Percentiles rank a stretch among this genome's conserved stretches.
phyloP scores from a whole-genome alignment of 768 basidiomycete genomes.

The Asterophora lycoperdoides region DNA sequence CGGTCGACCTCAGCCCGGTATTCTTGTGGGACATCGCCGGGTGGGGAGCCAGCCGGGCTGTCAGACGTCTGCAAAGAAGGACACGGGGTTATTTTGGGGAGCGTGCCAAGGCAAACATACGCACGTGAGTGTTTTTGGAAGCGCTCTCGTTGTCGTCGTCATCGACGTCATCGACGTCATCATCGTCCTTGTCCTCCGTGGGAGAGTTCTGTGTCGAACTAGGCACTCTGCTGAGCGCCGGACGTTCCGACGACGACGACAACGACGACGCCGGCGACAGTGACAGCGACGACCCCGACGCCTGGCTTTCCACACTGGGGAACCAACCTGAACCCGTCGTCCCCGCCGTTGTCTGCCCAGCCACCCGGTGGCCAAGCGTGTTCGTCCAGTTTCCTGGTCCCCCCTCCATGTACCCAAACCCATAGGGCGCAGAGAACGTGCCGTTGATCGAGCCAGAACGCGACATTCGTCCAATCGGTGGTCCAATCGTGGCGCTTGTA shows the following conservation, averaged over 20 bases:
- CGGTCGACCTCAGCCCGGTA: conserved; percentile 80
- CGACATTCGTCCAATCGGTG: conserved; percentile 49
- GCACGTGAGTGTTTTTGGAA: conserved; percentile 17
- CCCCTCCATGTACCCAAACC: conserved; percentile 31
- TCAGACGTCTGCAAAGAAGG: conserved; percentile 24
- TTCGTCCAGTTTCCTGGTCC: conserved; percentile 24
- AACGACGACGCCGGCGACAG: conserved; percentile 19
- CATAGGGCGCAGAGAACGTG: conserved; percentile 35
- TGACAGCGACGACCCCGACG: conserved; percentile 19
- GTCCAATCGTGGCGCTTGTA: conserved; percentile 22
- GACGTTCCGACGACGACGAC: conserved; percentile 26
- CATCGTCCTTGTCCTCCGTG: conserved; percentile 46
- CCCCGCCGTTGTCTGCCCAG: conserved; percentile 6
- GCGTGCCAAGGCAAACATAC: conserved; percentile 6
- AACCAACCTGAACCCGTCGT: conserved; percentile 16
- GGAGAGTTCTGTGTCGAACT: conserved; percentile 38
- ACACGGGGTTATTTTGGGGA: neutral
- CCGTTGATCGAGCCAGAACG: conserved; percentile 55
- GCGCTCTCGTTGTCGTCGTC: conserved; percentile 35
- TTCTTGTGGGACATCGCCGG: conserved; percentile 68
- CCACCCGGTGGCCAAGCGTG: conserved; percentile 6
- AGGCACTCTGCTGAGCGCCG: conserved; percentile 19
- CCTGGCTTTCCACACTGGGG: conserved; percentile 14
- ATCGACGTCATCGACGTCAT: conserved; percentile 37
- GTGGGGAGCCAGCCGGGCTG: conserved; percentile 23